Evolutionary conservation across 768 basidiomycete species (phyloP), one percentile per base, ranked within the genome.

Genomic region (Boletus rubescentipes): DNA sequence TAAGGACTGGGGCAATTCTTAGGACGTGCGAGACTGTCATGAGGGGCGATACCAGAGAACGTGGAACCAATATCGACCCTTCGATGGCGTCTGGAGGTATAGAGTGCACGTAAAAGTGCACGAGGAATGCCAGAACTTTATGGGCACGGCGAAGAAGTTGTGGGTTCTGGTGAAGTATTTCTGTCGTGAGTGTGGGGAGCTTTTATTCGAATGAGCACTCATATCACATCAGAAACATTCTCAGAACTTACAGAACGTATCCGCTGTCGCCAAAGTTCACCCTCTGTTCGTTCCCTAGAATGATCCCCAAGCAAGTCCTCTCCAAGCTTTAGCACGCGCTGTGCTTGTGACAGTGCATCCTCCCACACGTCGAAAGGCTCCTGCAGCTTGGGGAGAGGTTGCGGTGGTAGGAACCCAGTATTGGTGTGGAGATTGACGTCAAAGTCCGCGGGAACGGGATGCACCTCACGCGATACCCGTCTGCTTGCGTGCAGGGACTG

Each of bases 91-190:
- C 61, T 5, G 72, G 70, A 9, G 86, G 85, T 36, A 82, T 78
- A 2, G 91, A 91, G 72, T 98, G 95, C 23, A 86, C 85, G 72
- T 93, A 99, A 68, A 92, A 91, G 73, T 93, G 90, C 41, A 90
- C 77, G 42, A 98, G 81, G 79, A 89, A 97, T 8, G 94, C 83
- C 34, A 98, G 79, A 44, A 97, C 89, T 67, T 88, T 77, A 73
- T 98, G 93, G 2, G 93, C 93, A 43, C 94, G 84, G 58, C 93
- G 87, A 15, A 91, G 78, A 45, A 78, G 70, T 30, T 85, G 83
- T 30, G 83, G 68, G 59, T 90, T 80, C 38, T 65, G 61, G 23
- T 76, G 71, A 30, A 95, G 76, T 12, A 67, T 61, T 30, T 75
- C 71, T 11, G 80, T 83, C 47, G 81, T 77, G 14, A 96, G 76